Conservation (phyloP, 2,329 filamentous ascomycete genomes). For the Diaporthe destruens region DNA sequence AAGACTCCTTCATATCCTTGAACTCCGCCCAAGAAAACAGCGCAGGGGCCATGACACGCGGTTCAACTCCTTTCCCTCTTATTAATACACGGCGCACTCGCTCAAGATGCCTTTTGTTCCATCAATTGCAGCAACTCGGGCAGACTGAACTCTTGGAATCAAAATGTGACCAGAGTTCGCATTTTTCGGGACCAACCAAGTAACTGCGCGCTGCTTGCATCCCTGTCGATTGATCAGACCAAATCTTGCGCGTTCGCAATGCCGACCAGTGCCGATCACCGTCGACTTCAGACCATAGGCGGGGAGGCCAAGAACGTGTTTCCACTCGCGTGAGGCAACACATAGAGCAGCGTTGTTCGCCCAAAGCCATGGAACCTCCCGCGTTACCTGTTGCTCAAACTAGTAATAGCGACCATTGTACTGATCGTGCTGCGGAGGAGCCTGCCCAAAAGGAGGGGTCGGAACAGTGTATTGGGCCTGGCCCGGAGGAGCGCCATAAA, state of each 20-base stretch:
- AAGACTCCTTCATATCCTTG: constrained; percentile 5
- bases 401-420: constrained; percentile 41
- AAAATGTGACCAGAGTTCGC: too few relatives aligned
- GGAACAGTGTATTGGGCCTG: constrained; percentile 31
- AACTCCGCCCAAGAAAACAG: constrained; percentile 16
- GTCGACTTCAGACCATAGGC: background rate
- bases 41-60: background rate
- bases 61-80: background rate
- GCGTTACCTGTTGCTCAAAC: background rate
- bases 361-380: background rate
- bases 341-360: background rate
- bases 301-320: background rate
- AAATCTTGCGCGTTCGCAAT: background rate
- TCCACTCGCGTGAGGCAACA: background rate
- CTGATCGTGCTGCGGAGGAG: constrained; percentile 38
- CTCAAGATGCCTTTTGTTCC: background rate
- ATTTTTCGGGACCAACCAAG: background rate
- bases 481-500: constrained; percentile 36
- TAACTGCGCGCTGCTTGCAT: background rate
- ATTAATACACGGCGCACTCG: constrained; percentile 2
- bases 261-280: background rate
- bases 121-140: background rate
- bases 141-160: background rate
- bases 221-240: background rate
- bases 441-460: constrained; percentile 38